Percentiles rank a stretch among this genome's conserved stretches.
Conservation (phyloP, 1,284 basidiomycete species). For the Trichosporon inkin region DNA sequence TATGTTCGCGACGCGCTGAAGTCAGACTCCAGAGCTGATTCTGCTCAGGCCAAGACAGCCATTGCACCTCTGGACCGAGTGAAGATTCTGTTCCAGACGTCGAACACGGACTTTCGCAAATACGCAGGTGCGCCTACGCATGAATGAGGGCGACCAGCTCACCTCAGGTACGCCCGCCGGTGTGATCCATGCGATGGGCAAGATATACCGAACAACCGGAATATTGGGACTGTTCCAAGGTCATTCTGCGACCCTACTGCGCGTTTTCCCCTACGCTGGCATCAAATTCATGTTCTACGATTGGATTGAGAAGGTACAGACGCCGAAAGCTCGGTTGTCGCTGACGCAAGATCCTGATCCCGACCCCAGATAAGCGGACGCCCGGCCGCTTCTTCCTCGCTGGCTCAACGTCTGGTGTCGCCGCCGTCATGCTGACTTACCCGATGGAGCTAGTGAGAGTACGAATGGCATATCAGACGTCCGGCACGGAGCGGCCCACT, state of each 20-base stretch:
- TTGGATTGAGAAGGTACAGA: conserved; percentile 67
- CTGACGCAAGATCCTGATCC: conserved; percentile 65
- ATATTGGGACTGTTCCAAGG: conserved; percentile 84
- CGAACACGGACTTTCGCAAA: conserved; percentile 88
- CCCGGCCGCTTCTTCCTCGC: conserved; percentile 78
- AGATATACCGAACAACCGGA: conserved; percentile 73
- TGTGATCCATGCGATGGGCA: conserved; percentile 70
- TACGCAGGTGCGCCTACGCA: conserved; percentile 68
- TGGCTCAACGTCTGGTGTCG: conserved; percentile 80
- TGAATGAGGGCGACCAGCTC: not conserved
- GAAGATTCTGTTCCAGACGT: conserved; percentile 98
- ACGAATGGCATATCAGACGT: conserved; percentile 85
- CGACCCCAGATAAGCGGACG: conserved; percentile 71
- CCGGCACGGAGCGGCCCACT: conserved; percentile 56
- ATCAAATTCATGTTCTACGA: conserved; percentile 99
- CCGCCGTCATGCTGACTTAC: conserved; percentile 87
- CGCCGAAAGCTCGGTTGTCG: conserved; percentile 2
- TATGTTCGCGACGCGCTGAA: no score
- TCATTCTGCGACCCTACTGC: conserved; percentile 76
- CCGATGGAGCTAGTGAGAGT: conserved; percentile 94
- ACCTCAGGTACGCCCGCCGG: conserved; percentile 51
- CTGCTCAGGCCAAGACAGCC: conserved; percentile 82
- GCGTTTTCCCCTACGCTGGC: conserved; percentile 88
- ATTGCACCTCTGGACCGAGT: conserved; percentile 97
- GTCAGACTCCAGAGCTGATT: no score